Evolutionary conservation across 2,329 filamentous ascomycete species (phyloP), one percentile per base, ranked within the genome.

Genomic region (Achaetomium macrosporum): DNA sequence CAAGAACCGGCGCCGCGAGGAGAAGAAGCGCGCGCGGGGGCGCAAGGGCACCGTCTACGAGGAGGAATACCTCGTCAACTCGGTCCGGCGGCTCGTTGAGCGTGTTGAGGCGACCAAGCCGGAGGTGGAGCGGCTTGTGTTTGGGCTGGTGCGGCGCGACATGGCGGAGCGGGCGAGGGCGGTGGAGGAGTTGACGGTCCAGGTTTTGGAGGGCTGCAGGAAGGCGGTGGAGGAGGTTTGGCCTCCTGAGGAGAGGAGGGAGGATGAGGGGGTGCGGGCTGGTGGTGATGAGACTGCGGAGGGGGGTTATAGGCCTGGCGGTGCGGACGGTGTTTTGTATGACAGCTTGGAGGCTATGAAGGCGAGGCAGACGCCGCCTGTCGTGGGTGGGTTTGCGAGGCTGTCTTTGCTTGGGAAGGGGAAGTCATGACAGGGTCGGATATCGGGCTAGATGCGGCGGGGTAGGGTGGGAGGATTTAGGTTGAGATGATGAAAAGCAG

Each of bases 41-140:
- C 92, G 96, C 68, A 97, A 97, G 75, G 93, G 93, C 11, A 96
- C 89, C 15, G 88, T 99, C 5, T 99, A 99, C 69, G 93, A 99
- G 69, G 92, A 97, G 66, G 93, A 97, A 69, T 99, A 99, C 68
- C 80, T 99, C 5, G 85, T 96, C 54, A 93, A 91, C 68, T 92
- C 86, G 61, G 84, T 97, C 35, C 81, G 85, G 12, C 78, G 93
- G 20, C 76, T 99, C 33, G 81, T 96, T 13, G 90, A 95, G 67
- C 79, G 91, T 35, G 82, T 96, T 19, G 90, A 91, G 67, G 76
- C 76, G 19, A 78, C 85, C 2, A 79, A 83, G 47, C 77, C 81
- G 1, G 93, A 99, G 67, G 81, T 89, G 0, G 79, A 83, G 64
- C 73, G 84, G 15, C 76, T 97, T 8, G 79, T 96, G 0, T 83